A percentile compares a stretch with the other conserved stretches of the same genome.
phyloP scores from a whole-genome alignment of 2,329 filamentous ascomycete species.

The Sporothrix curviconia region DNA sequence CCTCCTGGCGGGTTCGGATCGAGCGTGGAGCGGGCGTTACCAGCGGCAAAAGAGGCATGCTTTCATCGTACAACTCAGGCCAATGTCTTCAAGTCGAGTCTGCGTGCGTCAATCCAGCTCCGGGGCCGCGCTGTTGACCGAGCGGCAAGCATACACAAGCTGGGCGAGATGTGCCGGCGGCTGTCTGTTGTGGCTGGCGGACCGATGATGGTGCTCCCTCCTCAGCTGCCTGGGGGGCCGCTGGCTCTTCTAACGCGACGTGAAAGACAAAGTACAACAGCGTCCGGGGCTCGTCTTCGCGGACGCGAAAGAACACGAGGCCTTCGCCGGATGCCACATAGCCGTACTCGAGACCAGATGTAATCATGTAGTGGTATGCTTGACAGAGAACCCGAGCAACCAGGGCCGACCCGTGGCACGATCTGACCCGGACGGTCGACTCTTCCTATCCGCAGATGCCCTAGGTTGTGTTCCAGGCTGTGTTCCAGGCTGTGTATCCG shows the following conservation, averaged over 20 bases:
- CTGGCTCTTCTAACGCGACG: too few species aligned
- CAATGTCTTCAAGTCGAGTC: not conserved
- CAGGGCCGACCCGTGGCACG: too few species aligned
- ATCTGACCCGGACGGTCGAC: too few species aligned
- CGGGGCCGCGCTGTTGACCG: not conserved
- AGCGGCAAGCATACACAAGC: not conserved
- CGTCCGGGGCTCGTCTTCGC: constrained; percentile 6
- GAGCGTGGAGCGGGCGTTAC: not conserved
- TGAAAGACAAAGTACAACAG: constrained; percentile 10
- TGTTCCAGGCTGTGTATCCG: not conserved
- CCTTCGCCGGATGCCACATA: constrained; percentile 15
- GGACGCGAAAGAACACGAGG: constrained; percentile 14
- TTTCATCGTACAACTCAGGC: not conserved
- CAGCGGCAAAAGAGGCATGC: not conserved
- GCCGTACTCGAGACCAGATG: constrained; percentile 9
- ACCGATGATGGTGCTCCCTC: not conserved
- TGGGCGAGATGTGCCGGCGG: constrained; percentile 5
- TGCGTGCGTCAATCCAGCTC: not conserved
- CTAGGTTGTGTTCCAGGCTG: not conserved
- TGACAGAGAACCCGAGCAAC: too few species aligned
- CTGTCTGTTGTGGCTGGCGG: not conserved
- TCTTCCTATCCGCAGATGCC: too few species aligned
- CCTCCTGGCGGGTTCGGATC: not conserved
- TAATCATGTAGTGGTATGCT: constrained; percentile 16
- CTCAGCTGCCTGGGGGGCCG: too few species aligned